Evolutionary conservation across 1,139 yeast genomes (phyloP), one percentile per base, ranked within the genome.

Genomic region (Nakaseomyces delphensis): DNA sequence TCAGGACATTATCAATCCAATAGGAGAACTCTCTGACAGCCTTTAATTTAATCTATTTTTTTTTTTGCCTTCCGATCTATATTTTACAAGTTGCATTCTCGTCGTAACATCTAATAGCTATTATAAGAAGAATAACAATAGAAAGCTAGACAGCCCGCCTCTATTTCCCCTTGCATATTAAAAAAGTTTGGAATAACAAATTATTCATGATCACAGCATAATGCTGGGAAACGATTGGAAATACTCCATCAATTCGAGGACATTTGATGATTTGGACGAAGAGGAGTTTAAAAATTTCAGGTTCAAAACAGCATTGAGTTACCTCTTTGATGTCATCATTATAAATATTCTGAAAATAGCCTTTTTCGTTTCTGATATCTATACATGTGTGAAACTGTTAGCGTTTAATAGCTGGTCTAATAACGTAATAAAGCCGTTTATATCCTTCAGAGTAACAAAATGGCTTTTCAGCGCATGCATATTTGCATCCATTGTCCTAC

Each of bases 401-500:
- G 93, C 83, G 1, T 80, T 80, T 62, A 77, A 83, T 55, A 69
- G 76, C 43, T 86, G 96, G 95, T 75, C 83, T 3, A 68, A 76
- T 11, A 62, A 67, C 36, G 67, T 57, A 65, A 73, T 70, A 28
- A 62, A 70, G 45, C 77, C 81, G 46, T 78, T 65, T 57, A 74
- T 74, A 58, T 83, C 71, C 47, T 77, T 73, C 66, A 71, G 55
- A 58, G 80, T 73, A 45, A 76, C 93, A 42, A 78, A 83, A 57
- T 83, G 95, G 87, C 68, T 86, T 13, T 86, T 85, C 59, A 80
- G 89, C 8, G 86, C 82, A 1, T 86, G 96, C 59, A 86, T 86
- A 48, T 71, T 86, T n/a, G 74, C 84, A 46, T 80, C 91, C 19
- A 69, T 83, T 43, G 64, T 74, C 6, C 66, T 83, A 23, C 56